These are phyloP conservation scores for Saitozyma podzolica DNA, from an alignment of 768 basidiomycete genomes.

Conservation along the genomic window DNA sequence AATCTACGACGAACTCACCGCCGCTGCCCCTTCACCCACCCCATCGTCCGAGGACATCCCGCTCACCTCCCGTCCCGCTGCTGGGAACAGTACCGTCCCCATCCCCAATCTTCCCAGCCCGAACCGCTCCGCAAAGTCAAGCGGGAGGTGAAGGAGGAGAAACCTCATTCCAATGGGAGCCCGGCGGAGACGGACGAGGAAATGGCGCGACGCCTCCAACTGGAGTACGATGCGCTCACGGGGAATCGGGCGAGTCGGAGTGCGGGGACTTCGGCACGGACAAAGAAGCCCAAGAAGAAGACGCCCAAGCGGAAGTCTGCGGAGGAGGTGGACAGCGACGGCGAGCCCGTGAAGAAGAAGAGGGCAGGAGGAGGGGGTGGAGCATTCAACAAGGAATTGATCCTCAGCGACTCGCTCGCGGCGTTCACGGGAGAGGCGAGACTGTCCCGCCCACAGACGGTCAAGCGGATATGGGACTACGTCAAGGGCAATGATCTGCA, in stretches of 20 bases:
- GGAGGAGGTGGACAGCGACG: constrained; percentile 40
- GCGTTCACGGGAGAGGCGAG: constrained; percentile 66
- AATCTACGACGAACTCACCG: constrained; percentile 40
- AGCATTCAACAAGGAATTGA: constrained; percentile 57
- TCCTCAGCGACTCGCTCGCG: constrained; percentile 67
- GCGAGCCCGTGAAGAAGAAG: constrained; percentile 56
- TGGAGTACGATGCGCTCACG: constrained; percentile 60
- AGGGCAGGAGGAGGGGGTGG: constrained; percentile 51
- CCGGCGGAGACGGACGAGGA: constrained; percentile 67
- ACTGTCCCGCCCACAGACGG: constrained; percentile 82
- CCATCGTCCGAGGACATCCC: constrained; percentile 21
- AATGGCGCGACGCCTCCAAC: constrained; percentile 69
- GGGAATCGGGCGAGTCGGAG: constrained; percentile 53
- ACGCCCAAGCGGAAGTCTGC: constrained; percentile 49
- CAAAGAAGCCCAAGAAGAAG: constrained; percentile 27
- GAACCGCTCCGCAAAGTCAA: constrained; percentile 32
- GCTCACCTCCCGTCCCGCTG: constrained; percentile 13
- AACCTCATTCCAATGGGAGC: constrained; percentile 9
- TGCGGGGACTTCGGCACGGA: constrained; percentile 37
- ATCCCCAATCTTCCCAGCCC: constrained; percentile 29
- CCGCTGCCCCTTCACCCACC: constrained; percentile 2
- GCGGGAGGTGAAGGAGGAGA: constrained; percentile 17
- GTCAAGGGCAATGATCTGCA: constrained; percentile 79
- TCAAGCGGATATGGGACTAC: constrained; percentile 86
- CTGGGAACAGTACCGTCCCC: not conserved